Evolutionary conservation across 129 eudicot genomes (phyloP).

Genomic region (Flaveria robusta): DNA sequence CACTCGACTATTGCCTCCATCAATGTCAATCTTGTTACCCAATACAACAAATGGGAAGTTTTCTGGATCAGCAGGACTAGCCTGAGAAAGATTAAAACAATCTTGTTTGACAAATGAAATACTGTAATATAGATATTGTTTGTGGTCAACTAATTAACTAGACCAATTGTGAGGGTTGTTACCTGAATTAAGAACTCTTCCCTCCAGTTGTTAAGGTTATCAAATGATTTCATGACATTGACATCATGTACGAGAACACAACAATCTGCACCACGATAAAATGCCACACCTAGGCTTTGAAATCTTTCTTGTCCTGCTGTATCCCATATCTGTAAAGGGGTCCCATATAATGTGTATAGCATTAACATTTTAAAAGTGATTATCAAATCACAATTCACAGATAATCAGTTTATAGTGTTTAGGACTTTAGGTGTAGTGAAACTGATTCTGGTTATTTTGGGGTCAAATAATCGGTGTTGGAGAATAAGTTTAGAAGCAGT

Average conservation of each 20-base stretch:
- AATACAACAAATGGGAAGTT: constrained; percentile 60
- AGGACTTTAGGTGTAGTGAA: neutral
- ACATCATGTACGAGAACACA: constrained; percentile 64
- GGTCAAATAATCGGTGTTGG: neutral
- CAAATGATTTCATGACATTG: constrained; percentile 59
- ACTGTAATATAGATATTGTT: neutral
- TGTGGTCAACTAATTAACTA: neutral
- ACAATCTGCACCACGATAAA: constrained; percentile 64
- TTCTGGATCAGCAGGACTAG: constrained; percentile 58
- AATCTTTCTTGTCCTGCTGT: constrained; percentile 65
- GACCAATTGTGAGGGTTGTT: neutral
- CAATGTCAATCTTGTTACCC: constrained; percentile 66
- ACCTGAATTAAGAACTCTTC: constrained; percentile 49
- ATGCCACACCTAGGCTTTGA: constrained; percentile 61
- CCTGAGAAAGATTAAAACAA: constrained; percentile 25
- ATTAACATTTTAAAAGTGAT: too few species aligned
- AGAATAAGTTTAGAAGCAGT: neutral
- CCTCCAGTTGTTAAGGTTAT: constrained; percentile 57
- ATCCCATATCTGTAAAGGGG: constrained; percentile 51
- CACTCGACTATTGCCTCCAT: constrained; percentile 69
- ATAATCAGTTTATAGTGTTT: neutral
- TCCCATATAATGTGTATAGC: constrained; percentile 7
- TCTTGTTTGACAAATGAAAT: neutral
- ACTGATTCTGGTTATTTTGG: neutral
- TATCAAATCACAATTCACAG: neutral